Evolutionary conservation across 495 filamentous ascomycete species (phyloP).

Genomic region (Penicillium malachiteum): DNA sequence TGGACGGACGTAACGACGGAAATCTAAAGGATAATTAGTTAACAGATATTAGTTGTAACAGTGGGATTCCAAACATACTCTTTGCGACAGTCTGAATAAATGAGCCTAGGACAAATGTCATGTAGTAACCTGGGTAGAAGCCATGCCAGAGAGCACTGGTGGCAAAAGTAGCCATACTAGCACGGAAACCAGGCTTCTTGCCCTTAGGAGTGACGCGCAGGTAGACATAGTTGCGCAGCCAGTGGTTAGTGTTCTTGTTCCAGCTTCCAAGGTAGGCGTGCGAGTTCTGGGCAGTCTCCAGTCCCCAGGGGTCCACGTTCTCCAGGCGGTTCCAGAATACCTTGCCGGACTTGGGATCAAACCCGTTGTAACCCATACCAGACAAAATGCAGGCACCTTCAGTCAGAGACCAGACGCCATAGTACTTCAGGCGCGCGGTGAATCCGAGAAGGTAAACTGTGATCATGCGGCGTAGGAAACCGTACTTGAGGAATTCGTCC

Average conservation of each 20-base stretch:
- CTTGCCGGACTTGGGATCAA: slow-evolving; percentile 77
- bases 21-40: slow-evolving; percentile 52
- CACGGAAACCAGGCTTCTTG: slow-evolving; percentile 94
- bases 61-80: slow-evolving; percentile 52
- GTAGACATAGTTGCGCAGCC: slow-evolving; percentile 95
- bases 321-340: slow-evolving; percentile 86
- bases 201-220: slow-evolving; percentile 92
- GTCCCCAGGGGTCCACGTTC: slow-evolving; percentile 78
- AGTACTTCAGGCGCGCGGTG: slow-evolving; percentile 83
- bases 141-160: slow-evolving; percentile 98
- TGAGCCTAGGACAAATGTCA: slow-evolving; percentile 83
- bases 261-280: slow-evolving; percentile 84
- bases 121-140: slow-evolving; percentile 95
- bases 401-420: slow-evolving; percentile 89
- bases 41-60: not conserved
- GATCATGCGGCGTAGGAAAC: slow-evolving; percentile 69
- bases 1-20: slow-evolving; percentile 84
- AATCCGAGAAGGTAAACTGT: slow-evolving; percentile 80
- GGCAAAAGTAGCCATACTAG: slow-evolving; percentile 88
- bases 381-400: slow-evolving; percentile 94
- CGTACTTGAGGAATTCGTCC: slow-evolving; percentile 60
- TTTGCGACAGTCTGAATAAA: slow-evolving; percentile 93
- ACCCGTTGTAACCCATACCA: slow-evolving; percentile 90
- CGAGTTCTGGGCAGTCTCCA: slow-evolving; percentile 89
- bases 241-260: slow-evolving; percentile 99